Evolutionary conservation across 2,329 filamentous ascomycete species (phyloP), one percentile per base, ranked within the genome.

Genomic region (Emydomyces testavorans): DNA sequence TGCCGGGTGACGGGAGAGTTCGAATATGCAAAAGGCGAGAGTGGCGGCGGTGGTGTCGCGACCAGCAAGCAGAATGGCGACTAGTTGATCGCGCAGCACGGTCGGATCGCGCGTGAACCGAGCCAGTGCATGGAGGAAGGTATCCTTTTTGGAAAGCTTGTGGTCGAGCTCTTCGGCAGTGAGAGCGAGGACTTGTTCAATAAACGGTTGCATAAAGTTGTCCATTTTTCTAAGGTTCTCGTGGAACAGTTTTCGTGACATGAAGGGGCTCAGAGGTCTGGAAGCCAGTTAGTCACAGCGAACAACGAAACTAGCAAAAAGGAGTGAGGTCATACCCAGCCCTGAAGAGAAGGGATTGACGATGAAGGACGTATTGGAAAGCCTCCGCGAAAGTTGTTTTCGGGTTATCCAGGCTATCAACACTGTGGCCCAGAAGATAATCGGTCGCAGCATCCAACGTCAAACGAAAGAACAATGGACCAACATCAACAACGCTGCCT

Each of bases 401-500:
- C 1, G 82, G 79, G 36, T 80, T 79, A 32, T 68, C 64, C 28
- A 74, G 54, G 57, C 74, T 78, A 29, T 75, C 79, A 20, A 89
- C 82, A 54, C 83, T 82, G 48, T 79, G 71, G 2, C 89, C 89
- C 0, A 94, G 74, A 29, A 95, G 70, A 62, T 94, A 94, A 58
- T 92, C 84, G 0, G 88, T 94, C 2, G 85, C 79, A 6, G 85
- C 82, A 61, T 94, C 88, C 15, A 95, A 72, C 0, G 86, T 89
- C 61, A 80, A 88, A 18, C 85, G 75, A 69, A 86, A 93, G 65
- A 94, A 82, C 41, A 94, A 69, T 50, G 89, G 80, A 49, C 78
- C 76, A 7, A 90, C 75, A 56, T 93, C 82, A 24, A 94, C 71
- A 10, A 78, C 72, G 10, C 54, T 58, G 35, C 58, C 62, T 13